Evolutionary conservation across 108 stramenopile species (phyloP).

Genomic region (Nitzschia sp.): DNA sequence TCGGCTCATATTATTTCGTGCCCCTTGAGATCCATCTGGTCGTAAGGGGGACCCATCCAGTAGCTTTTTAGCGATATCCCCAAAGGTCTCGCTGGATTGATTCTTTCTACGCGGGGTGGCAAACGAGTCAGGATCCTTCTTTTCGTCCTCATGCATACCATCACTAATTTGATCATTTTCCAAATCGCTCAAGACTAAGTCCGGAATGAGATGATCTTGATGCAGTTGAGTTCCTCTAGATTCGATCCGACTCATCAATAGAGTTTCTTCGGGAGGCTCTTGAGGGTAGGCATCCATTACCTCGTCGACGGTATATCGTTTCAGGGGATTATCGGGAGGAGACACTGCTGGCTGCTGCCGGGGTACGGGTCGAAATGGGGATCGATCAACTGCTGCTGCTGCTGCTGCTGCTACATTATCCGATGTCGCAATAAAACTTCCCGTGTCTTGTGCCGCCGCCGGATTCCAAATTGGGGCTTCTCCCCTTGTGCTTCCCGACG

Average conservation of each 20-base stretch:
- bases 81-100: neutral
- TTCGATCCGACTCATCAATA: conserved; percentile 3
- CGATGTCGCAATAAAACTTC: conserved; percentile 1
- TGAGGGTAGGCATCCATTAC: conserved; percentile 7
- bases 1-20: neutral
- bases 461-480: conserved; percentile 8
- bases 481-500: neutral
- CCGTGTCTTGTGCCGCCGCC: neutral
- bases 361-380: neutral
- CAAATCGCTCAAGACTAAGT: neutral
- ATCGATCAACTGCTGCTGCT: neutral
- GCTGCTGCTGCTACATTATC: neutral
- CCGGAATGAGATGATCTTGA: neutral
- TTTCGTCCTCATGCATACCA: neutral
- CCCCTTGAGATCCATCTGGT: neutral
- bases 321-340: neutral
- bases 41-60: neutral
- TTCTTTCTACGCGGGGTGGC: neutral
- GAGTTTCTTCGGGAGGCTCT: conserved; percentile 7
- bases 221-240: neutral
- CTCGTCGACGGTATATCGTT: conserved; percentile 2
- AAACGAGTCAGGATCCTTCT: neutral
- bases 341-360: neutral
- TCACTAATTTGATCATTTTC: neutral
- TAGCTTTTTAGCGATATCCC: neutral